Evolutionary conservation across 345 rosid genomes (phyloP), one percentile per base, ranked within the genome.

Genomic region (Boechera stricta): DNA sequence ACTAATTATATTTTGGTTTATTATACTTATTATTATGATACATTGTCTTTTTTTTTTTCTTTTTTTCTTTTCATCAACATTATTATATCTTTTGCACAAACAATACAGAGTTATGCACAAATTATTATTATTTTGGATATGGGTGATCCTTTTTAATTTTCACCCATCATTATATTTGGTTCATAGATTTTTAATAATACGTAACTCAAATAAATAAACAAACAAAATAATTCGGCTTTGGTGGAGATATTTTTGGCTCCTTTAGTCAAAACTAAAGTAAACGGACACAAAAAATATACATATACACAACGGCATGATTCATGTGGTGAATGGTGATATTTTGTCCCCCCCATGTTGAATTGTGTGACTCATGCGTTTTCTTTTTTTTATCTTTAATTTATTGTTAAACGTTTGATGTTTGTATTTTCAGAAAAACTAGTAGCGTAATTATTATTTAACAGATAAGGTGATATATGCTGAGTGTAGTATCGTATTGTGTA

Each of bases 301-400:
- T 6, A 64, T 3, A 64, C 11, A 16, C 8, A 35, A 58, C 38
- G 59, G 60, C 67, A 75, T 67, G 61, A 67, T 15, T 60, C 62
- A 60, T 76, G 74, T 68, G 74, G 48, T 60, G 54, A 67, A 47
- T 67, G 49, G 49, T 74, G 39, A 38, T 57, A 32, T 36, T 10
- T 9, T 67, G 52, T 24, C 51, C 0, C 18, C 18, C 66, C 47
- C 32, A 2, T 28, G 35, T 38, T 67, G 67, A 67, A 28, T 48
- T 67, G 35, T 59, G 73, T 49, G 60, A 28, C 29, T 38, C 79
- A 59, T 58, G 67, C 35, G 47, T 21, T 18, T 57, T 57, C 16
- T 48, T 57, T 66, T 10, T 10, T 15, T 7, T 38, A 35, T 35
- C 8, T 31, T 31, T 35, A 35, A 2, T 6, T 6, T 35, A 35